A percentile compares a stretch with the other conserved stretches of the same genome.
Conservation (phyloP, 257 asterid genomes). For the Anisodus acutangulus region DNA sequence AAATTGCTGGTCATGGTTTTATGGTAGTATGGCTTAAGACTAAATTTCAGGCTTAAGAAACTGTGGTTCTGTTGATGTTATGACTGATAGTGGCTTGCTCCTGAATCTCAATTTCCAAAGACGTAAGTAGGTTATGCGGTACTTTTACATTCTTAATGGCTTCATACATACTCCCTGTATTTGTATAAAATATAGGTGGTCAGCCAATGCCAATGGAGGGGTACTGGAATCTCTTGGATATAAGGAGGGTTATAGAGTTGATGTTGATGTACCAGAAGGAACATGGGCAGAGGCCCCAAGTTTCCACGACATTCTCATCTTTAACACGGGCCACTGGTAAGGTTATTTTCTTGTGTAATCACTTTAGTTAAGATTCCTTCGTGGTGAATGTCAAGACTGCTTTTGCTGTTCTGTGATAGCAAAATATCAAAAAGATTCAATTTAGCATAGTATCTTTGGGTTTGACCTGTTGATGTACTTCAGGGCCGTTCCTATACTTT, state of each 20-base stretch:
- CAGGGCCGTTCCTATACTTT: too few species aligned
- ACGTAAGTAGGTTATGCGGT: not conserved
- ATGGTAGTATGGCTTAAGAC: not conserved
- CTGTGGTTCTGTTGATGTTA: not conserved
- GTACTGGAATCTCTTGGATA: conserved; percentile 84
- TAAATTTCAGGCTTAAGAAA: not conserved
- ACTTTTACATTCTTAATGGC: not conserved
- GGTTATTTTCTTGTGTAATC: conserved; percentile 20
- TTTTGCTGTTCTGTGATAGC: not conserved
- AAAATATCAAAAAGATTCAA: too few species aligned
- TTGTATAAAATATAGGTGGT: conserved; percentile 61
- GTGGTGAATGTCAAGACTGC: not conserved
- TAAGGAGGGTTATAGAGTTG: conserved; percentile 86
- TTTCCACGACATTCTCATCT: conserved; percentile 80
- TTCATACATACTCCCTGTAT: not conserved
- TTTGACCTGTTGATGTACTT: not conserved
- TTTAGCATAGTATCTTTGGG: not conserved
- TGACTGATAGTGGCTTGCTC: not conserved
- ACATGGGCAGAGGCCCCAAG: conserved; percentile 79
- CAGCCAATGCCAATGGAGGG: conserved; percentile 65
- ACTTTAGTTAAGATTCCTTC: not conserved
- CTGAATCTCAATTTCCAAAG: not conserved
- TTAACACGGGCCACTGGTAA: conserved; percentile 98
- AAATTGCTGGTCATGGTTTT: not conserved
- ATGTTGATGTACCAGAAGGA: conserved; percentile 90